Evolutionary conservation across 148 eudicot genomes (phyloP).

Genomic region (Rhododendron ovatum): DNA sequence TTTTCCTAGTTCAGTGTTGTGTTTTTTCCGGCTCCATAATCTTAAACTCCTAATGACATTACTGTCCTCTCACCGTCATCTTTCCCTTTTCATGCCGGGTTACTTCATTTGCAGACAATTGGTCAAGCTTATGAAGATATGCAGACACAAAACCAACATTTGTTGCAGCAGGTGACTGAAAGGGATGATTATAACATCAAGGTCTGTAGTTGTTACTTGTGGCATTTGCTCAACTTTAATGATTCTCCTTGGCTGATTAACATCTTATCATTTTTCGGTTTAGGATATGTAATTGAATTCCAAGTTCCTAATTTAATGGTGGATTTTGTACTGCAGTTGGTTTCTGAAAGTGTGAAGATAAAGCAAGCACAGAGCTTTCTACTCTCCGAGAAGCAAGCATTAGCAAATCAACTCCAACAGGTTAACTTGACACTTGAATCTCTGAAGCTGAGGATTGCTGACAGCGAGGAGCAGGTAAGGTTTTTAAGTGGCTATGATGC

Average conservation of each 20-base stretch:
- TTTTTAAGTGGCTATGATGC: neutral
- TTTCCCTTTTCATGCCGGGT: conserved; percentile 9
- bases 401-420: conserved; percentile 57
- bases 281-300: neutral
- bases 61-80: neutral
- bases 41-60: neutral
- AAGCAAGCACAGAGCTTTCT: conserved; percentile 68
- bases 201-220: conserved; percentile 30
- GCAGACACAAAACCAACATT: conserved; percentile 89
- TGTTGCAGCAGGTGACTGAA: conserved; percentile 76
- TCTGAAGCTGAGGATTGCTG: conserved; percentile 46
- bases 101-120: conserved; percentile 53
- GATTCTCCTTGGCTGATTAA: neutral
- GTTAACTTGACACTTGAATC: conserved; percentile 48
- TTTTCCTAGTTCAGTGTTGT: neutral
- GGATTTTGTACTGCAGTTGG: conserved; percentile 51
- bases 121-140: conserved; percentile 99
- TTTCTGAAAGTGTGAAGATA: conserved; percentile 92
- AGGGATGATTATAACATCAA: conserved; percentile 97
- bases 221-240: neutral
- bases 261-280: neutral
- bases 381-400: conserved; percentile 60
- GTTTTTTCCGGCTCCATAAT: neutral
- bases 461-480: conserved; percentile 71
- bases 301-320: conserved; percentile 1